Evolutionary conservation across 2,329 filamentous ascomycete species (phyloP).

Genomic region (Huntiella abstrusa): DNA sequence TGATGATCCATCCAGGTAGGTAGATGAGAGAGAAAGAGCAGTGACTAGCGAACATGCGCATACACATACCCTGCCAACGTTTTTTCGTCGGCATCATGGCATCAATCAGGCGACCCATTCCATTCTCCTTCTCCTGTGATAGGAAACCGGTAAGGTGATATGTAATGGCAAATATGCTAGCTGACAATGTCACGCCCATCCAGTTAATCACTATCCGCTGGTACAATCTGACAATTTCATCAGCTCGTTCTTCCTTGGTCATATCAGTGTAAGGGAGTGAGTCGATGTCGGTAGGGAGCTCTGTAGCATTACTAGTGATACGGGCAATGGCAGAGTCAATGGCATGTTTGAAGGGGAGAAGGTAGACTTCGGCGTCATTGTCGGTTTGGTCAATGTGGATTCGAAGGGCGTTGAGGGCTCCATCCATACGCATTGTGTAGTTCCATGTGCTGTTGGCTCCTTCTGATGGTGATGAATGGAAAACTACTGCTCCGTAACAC

Average conservation of each 20-base stretch:
- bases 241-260: slow-evolving; percentile 46
- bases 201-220: slow-evolving; percentile 52
- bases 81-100: slow-evolving; percentile 69
- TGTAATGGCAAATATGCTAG: slow-evolving; percentile 60
- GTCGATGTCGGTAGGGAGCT: slow-evolving; percentile 27
- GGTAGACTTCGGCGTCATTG: slow-evolving; percentile 62
- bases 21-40: slow-evolving; percentile 66
- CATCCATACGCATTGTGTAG: slow-evolving; percentile 66
- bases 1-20: slow-evolving; percentile 64
- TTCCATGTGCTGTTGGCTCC: slow-evolving; percentile 56
- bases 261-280: slow-evolving; percentile 62
- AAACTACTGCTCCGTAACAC: slow-evolving; percentile 58
- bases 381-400: slow-evolving; percentile 44
- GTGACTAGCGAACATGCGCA: slow-evolving; percentile 62
- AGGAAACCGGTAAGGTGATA: slow-evolving; percentile 80
- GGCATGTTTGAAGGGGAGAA: slow-evolving; percentile 60
- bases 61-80: slow-evolving; percentile 58
- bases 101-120: slow-evolving; percentile 76
- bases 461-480: slow-evolving; percentile 56
- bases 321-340: slow-evolving; percentile 55
- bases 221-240: slow-evolving; percentile 48
- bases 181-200: slow-evolving; percentile 60
- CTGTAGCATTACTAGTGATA: slow-evolving; percentile 20
- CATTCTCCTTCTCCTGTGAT: slow-evolving; percentile 67
- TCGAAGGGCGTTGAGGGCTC: slow-evolving; percentile 37